Percentiles rank a stretch among this genome's conserved stretches.
These are phyloP conservation scores for Groenewaldozyma salmanticensis DNA, from an alignment of 805 yeast genomes.

Conservation along the genomic window DNA sequence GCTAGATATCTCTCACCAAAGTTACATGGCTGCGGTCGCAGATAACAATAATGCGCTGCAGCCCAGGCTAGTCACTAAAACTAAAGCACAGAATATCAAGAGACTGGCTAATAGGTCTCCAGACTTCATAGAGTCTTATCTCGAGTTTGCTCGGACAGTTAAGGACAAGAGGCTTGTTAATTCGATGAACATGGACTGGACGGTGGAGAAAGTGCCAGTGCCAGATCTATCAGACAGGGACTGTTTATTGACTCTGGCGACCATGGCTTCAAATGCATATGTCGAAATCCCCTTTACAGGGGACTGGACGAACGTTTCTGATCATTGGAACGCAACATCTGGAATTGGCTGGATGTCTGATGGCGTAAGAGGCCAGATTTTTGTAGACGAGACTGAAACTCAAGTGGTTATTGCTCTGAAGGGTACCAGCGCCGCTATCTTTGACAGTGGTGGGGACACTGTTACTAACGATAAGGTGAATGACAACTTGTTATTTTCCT, in stretches of 20 bases:
- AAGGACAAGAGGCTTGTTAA: constrained; percentile 2
- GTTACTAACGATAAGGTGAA: constrained; percentile 71
- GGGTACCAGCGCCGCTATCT: constrained; percentile 82
- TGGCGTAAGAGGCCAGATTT: constrained; percentile 88
- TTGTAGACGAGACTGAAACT: constrained; percentile 47
- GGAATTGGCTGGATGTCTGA: constrained; percentile 80
- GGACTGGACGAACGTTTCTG: constrained; percentile 77
- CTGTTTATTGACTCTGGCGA: constrained; percentile 66
- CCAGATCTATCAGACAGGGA: constrained; percentile 72
- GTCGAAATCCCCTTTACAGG: constrained; percentile 66
- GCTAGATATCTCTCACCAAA: constrained; percentile 39
- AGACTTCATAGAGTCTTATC: constrained; percentile 54
- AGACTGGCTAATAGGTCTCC: constrained; percentile 44
- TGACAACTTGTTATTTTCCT: constrained; percentile 82
- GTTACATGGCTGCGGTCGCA: background rate
- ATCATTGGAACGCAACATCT: constrained; percentile 45
- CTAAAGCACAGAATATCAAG: constrained; percentile 15
- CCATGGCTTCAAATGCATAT: constrained; percentile 87
- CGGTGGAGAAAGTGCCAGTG: constrained; percentile 38
- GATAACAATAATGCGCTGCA: background rate
- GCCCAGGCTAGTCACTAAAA: background rate
- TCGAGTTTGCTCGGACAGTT: constrained; percentile 39
- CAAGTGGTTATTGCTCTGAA: constrained; percentile 71
- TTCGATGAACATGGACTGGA: constrained; percentile 43
- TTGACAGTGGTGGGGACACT: constrained; percentile 51